Conservation (phyloP, 2,329 filamentous ascomycete genomes). For the Hymenoscyphus occultus region DNA sequence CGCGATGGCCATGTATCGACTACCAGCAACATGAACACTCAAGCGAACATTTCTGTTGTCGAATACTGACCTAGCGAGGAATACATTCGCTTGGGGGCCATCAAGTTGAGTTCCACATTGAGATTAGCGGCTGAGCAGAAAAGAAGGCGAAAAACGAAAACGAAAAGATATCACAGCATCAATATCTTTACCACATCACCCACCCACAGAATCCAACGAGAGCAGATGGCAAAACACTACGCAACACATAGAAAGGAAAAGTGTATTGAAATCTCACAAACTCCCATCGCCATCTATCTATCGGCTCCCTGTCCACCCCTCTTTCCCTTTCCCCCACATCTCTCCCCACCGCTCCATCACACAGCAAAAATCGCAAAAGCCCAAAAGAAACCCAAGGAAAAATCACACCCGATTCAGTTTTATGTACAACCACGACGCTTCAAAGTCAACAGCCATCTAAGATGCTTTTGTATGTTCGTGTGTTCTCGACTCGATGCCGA, state of each 20-base stretch:
- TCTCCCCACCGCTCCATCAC: neutral
- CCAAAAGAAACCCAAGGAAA: neutral
- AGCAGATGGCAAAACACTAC: neutral
- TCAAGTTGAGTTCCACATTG: too few species aligned
- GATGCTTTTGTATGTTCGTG: neutral
- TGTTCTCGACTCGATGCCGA: too few species aligned
- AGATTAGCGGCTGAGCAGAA: too few species aligned
- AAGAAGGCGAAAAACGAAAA: too few species aligned
- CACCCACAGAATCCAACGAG: neutral
- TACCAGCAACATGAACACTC: too few species aligned
- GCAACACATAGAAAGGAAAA: neutral
- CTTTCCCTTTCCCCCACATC: neutral
- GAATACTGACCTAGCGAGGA: too few species aligned
- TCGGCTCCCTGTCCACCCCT: neutral
- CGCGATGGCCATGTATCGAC: too few species aligned
- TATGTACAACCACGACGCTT: neutral
- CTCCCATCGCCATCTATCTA: constrained; percentile 1
- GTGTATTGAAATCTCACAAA: neutral
- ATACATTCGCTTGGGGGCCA: too few species aligned
- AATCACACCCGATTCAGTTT: neutral
- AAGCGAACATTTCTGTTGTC: too few species aligned
- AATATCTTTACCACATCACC: neutral
- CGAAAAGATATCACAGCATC: too few species aligned
- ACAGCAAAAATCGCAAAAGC: neutral
- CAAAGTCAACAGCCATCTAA: neutral